Base-by-base conservation (phyloP, 1,139 yeast species). In the Arxiozyma slooffiae region DNA sequence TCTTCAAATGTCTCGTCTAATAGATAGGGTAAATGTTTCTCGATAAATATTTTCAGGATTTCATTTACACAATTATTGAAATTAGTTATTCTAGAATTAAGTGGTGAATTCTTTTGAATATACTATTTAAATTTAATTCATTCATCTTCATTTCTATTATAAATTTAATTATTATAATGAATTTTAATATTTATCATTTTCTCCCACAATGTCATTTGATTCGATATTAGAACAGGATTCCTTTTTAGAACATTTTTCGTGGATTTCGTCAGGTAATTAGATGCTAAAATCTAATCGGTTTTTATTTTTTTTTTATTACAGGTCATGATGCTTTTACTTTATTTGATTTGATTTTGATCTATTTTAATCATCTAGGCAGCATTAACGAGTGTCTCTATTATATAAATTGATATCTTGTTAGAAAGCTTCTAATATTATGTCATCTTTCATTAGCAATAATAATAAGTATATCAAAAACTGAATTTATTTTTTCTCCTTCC, bases 51-150 rank as follows among this genome's bases (percentile, higher is more conserved):
- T 26, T 75, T 71, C 51, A 80, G 72, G 57, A 85, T 78, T 63
- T 84, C 90, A 43, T 72, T 71, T 9, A 90, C 77, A 66, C 84
- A 90, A 41, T 80, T 76, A 60, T 83, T 80, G 8, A 95, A 83
- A 1, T 96, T 96, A 7, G 98, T 92, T 61, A 92, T 80, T 69
- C 98, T 79, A 72, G 94, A 92, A 1, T 98, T 92, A 60, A 94
- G 73, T 4, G 99, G 98, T 52, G 94, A 77, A 56, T 82, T 81
- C 36, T 77, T 75, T 67, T 87, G 92, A 67, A 96, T 88, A 48
- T 82, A 77, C 52, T 70, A 73, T 66, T 89, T 88, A 74, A 90
- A 89, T 14, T 66, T 66, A n/a, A 76, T 89, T 82, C 92, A 92
- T 56, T 83, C 81, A 38, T 74, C 82, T 45, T 76, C 85, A 7